Evolutionary conservation across 345 rosid genomes (phyloP).

Genomic region (Trapa incisa): DNA sequence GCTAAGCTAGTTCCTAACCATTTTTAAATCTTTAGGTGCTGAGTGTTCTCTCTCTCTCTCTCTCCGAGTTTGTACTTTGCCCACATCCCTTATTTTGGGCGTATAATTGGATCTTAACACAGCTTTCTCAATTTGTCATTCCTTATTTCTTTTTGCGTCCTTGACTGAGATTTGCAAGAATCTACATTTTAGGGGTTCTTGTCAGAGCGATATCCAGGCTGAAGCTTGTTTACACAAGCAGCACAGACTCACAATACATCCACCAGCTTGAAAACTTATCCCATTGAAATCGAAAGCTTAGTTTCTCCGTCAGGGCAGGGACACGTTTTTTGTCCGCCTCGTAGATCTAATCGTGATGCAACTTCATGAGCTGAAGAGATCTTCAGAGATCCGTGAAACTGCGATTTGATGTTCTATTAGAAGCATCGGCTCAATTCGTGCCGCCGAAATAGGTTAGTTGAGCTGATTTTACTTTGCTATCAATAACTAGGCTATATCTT

Average conservation of each 20-base stretch:
- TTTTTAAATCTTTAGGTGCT: background rate
- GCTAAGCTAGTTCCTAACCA: too few species aligned
- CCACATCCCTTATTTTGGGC: background rate
- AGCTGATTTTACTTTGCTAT: background rate
- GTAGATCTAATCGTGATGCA: slow-evolving; percentile 2
- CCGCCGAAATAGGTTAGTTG: background rate
- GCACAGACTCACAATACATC: background rate
- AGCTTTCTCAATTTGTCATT: background rate
- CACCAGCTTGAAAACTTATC: background rate
- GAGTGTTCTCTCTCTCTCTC: background rate
- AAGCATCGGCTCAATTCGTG: background rate
- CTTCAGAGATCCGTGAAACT: background rate
- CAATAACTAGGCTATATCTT: background rate
- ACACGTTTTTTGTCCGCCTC: background rate
- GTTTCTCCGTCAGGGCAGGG: background rate
- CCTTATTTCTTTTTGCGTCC: background rate
- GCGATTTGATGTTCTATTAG: background rate
- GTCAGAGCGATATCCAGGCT: background rate
- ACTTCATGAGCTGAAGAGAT: background rate
- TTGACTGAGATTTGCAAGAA: background rate
- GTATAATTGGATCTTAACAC: too few species aligned
- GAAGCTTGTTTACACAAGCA: background rate
- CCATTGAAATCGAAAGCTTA: background rate
- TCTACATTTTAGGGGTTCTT: background rate
- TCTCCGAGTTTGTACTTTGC: too few species aligned